Base-by-base conservation (phyloP, 1,139 yeast species). In the Saccharomyces uvarum region DNA sequence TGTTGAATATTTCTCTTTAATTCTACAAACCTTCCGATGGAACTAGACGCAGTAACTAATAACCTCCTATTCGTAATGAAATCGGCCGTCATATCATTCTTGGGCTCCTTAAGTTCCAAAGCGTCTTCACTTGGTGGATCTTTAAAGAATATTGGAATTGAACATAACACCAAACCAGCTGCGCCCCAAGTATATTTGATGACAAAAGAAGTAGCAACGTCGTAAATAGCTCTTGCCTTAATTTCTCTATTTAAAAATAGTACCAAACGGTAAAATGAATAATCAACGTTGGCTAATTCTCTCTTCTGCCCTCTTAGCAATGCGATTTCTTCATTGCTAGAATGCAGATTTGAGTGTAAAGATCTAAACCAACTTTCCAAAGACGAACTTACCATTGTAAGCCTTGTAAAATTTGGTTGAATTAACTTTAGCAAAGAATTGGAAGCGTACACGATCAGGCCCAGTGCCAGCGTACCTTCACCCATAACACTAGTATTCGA, bases 101-200 rank as follows among this genome's bases (percentile, higher is more conserved):
- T 79, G 11, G 79, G 76, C 50, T 77, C 80, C 4, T 51, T 60
- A 48, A 65, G 26, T 11, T 19, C 63, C 14, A 79, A 76, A 9
- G 74, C 72, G 52, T 75, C 72, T 21, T 79, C 79, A 60, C 82
- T 82, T 56, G 83, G 49, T 3, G 48, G 38, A 24, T 82, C 57
- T 50, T 64, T 65, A 53, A 88, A 82, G 66, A 91, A 91, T 1
- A 90, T 88, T 2, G 97, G 97, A 3, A 93, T 84, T 1, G 96
- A 84, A 73, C 97, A 91, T 53, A 91, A 76, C 0, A 85, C 82
- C 58, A 91, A 78, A 5, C 98, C 97, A 49, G 95, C 88, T 2
- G 97, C 97, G 57, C 98, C 97, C 95, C 97, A 87, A 54, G 90
- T 82, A 70, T 91, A 91, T 70, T 91, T 91, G 57, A 91, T 93